These are phyloP conservation scores for Magnaporthales sp. DNA, from an alignment of 2,329 filamentous ascomycete genomes.

Conservation along the genomic window DNA sequence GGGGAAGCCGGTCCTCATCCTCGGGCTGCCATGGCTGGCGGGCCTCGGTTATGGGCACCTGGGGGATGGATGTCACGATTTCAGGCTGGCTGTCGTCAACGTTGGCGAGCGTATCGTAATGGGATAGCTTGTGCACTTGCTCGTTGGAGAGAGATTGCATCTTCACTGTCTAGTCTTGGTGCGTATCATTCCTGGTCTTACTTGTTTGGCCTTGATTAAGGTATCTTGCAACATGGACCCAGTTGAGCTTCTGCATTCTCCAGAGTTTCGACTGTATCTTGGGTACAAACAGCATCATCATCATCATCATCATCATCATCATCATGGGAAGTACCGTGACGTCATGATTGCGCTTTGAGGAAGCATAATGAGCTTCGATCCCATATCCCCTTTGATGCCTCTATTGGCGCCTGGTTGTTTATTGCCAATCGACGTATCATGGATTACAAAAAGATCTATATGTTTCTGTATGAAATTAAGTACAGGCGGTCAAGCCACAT, in stretches of 20 bases:
- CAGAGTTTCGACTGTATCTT: neutral
- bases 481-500: neutral
- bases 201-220: neutral
- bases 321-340: neutral
- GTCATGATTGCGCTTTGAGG: neutral
- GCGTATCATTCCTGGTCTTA: neutral
- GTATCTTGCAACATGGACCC: neutral
- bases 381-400: neutral
- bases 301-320: neutral
- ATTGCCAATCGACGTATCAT: neutral
- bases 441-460: neutral
- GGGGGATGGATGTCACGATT: neutral
- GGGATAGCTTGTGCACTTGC: neutral
- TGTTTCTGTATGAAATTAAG: neutral
- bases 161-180: neutral
- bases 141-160: neutral
- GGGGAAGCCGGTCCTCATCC: neutral
- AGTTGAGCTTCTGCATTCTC: neutral
- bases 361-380: neutral
- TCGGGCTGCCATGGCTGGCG: neutral
- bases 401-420: neutral
- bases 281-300: neutral
- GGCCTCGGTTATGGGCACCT: neutral
- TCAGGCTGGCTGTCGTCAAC: neutral
- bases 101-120: neutral